Percentiles rank a stretch among this genome's conserved stretches.
Conservation (phyloP, 345 rosid genomes). For the Populus davidiana region DNA sequence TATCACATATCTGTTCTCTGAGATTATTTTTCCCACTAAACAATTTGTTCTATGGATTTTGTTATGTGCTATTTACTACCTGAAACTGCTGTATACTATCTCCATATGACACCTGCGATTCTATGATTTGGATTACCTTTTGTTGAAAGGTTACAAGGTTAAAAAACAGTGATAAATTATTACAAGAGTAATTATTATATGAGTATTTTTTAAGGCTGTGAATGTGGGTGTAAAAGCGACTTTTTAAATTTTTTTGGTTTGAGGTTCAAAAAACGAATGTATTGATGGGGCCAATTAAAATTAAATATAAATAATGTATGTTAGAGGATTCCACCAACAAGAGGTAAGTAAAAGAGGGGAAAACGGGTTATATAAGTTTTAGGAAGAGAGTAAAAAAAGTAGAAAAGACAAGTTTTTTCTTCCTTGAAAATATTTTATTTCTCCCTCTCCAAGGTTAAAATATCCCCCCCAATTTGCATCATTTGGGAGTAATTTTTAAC, state of each 20-base stretch:
- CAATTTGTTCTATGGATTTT: neutral
- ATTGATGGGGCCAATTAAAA: neutral
- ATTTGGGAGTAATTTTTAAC: neutral
- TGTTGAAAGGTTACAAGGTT: neutral
- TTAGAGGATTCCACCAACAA: neutral
- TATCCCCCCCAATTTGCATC: neutral
- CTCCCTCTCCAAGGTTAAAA: neutral
- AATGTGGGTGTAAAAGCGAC: neutral
- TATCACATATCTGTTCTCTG: slow-evolving; percentile 17
- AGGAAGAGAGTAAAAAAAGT: neutral
- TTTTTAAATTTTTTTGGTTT: neutral
- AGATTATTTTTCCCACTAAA: neutral
- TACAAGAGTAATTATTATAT: neutral
- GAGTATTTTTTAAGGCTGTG: neutral
- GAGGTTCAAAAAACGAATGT: neutral
- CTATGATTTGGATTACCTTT: neutral
- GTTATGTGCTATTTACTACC: neutral
- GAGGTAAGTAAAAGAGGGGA: neutral
- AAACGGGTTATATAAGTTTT: neutral
- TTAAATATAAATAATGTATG: neutral
- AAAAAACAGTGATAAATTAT: neutral
- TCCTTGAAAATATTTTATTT: neutral
- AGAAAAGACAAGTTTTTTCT: neutral
- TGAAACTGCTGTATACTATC: neutral
- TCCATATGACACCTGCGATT: neutral